Conservation (phyloP, 139 green algal genomes). For the Desmodesmus armatus region DNA sequence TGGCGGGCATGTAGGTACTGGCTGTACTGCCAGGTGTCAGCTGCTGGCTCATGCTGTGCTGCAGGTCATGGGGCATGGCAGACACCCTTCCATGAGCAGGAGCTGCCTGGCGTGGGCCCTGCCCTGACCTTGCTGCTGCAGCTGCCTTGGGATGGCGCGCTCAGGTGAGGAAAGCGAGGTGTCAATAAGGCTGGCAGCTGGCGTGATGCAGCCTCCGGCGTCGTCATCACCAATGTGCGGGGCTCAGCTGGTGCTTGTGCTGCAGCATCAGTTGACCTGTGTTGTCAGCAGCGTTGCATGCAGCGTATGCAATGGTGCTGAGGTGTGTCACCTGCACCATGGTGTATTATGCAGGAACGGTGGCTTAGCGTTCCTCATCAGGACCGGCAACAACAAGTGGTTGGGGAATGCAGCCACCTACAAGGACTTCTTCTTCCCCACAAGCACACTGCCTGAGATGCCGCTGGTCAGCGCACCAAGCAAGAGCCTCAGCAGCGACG, state of each 20-base stretch:
- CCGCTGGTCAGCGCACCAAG: background rate
- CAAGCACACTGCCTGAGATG: background rate
- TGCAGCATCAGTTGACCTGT: background rate
- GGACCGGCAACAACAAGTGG: conserved; percentile 45
- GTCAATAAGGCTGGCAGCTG: background rate
- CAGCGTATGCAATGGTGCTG: background rate
- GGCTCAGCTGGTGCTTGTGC: background rate
- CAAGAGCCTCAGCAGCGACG: background rate
- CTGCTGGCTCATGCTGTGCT: background rate
- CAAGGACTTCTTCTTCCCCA: conserved; percentile 39
- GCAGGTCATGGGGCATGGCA: conserved; percentile 52
- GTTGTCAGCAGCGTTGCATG: too few species aligned
- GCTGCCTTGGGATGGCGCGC: conserved; percentile 44
- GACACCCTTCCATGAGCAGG: conserved; percentile 42
- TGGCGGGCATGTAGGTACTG: background rate
- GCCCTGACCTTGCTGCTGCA: conserved; percentile 54
- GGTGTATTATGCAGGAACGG: conserved; percentile 16
- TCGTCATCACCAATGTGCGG: background rate
- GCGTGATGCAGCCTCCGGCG: background rate
- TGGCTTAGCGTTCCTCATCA: conserved; percentile 49
- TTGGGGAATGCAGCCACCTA: conserved; percentile 42
- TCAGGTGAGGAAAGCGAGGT: conserved; percentile 4
- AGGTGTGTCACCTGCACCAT: background rate
- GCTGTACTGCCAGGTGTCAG: background rate
- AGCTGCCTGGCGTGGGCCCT: background rate